Percentiles rank a stretch among this genome's conserved stretches.
These are phyloP conservation scores for Alnus rubra DNA, from an alignment of 306 rosid species.

Conservation along the genomic window DNA sequence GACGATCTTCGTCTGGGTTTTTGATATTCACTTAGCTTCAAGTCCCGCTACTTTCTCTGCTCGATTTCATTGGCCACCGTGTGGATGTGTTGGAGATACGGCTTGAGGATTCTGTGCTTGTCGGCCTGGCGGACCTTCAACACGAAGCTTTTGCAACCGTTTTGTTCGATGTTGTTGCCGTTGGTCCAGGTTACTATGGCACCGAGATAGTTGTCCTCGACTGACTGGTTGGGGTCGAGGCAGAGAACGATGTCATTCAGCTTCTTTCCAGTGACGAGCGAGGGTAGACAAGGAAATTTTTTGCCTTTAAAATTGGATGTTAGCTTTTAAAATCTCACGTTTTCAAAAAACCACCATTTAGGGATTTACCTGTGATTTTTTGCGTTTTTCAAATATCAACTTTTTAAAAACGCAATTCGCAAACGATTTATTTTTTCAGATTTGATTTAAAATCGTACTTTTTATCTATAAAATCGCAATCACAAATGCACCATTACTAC, in stretches of 20 bases:
- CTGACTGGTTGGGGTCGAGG: conserved; percentile 59
- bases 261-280: no score
- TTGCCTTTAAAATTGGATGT: no score
- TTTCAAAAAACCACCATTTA: no score
- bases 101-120: conserved; percentile 69
- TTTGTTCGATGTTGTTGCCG: not conserved
- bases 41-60: conserved; percentile 44
- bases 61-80: conserved; percentile 60
- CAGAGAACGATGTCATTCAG: conserved; percentile 31
- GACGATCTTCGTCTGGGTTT: not conserved
- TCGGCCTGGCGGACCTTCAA: conserved; percentile 61
- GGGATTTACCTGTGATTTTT: no score
- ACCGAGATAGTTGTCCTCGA: conserved; percentile 69
- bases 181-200: conserved; percentile 58
- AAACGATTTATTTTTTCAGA: no score
- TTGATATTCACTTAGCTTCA: conserved; percentile 45
- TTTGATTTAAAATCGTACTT: no score
- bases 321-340: no score
- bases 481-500: no score
- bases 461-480: no score
- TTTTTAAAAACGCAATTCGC: no score
- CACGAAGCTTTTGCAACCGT: conserved; percentile 33
- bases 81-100: conserved; percentile 71
- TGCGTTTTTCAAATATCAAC: no score
- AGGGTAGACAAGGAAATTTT: no score